Evolutionary conservation across 805 yeast genomes (phyloP).

Genomic region (Candida stauntonica): DNA sequence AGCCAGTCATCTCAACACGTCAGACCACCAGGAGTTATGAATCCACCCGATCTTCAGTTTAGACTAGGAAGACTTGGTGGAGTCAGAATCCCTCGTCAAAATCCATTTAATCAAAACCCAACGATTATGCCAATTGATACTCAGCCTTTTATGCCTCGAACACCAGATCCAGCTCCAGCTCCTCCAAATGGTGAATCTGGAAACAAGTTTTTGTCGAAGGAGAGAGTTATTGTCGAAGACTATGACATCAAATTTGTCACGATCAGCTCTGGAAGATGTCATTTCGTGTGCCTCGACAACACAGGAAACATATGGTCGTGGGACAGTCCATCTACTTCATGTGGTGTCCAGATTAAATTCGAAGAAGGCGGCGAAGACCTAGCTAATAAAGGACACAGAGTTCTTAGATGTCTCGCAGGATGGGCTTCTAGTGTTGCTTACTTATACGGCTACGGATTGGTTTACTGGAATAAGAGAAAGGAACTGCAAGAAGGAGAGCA

Average conservation of each 20-base stretch:
- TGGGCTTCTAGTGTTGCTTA: slow-evolving; percentile 58
- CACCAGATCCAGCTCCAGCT: not conserved
- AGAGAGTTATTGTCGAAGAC: slow-evolving; percentile 15
- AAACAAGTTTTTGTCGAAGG: slow-evolving; percentile 17
- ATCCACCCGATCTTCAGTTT: slow-evolving; percentile 3
- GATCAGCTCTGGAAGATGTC: slow-evolving; percentile 60
- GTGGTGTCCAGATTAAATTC: slow-evolving; percentile 44
- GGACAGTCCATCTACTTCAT: slow-evolving; percentile 41
- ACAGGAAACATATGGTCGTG: slow-evolving; percentile 51
- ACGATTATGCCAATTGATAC: no score
- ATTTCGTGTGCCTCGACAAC: slow-evolving; percentile 56
- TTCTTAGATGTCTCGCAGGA: slow-evolving; percentile 54
- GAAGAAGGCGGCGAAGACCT: slow-evolving; percentile 25
- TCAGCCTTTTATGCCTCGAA: not conserved
- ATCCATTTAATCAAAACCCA: not conserved
- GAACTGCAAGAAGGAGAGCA: slow-evolving; percentile 27
- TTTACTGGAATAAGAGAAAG: slow-evolving; percentile 48
- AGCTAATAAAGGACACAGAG: slow-evolving; percentile 28
- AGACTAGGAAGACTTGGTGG: slow-evolving; percentile 3
- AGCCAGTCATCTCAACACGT: not conserved
- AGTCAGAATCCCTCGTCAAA: not conserved
- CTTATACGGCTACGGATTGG: slow-evolving; percentile 47
- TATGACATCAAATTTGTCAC: slow-evolving; percentile 36
- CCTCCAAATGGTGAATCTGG: not conserved
- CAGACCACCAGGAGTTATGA: not conserved